Conservation (phyloP, 2,329 filamentous ascomycete genomes). For the Fusarium ambrosium region DNA sequence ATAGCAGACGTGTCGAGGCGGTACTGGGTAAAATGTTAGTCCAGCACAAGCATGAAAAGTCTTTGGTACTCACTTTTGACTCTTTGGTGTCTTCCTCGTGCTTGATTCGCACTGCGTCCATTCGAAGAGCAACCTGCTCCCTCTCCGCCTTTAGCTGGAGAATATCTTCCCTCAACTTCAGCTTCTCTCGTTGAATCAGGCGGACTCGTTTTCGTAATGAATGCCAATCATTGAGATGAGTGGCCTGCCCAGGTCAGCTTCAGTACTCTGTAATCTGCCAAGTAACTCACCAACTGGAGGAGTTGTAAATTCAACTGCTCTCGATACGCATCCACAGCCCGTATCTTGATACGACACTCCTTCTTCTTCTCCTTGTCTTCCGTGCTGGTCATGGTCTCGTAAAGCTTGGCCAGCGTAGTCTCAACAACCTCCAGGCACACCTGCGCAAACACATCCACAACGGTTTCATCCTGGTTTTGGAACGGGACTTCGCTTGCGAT, state of each 20-base stretch:
- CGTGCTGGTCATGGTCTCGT: conserved; percentile 55
- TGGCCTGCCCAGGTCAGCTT: conserved; percentile 58
- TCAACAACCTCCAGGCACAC: conserved; percentile 72
- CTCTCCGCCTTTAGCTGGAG: conserved; percentile 69
- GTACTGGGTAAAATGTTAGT: conserved; percentile 48
- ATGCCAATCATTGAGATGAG: conserved; percentile 71
- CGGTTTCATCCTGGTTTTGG: conserved; percentile 69
- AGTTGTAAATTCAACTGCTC: conserved; percentile 69
- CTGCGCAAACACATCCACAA: conserved; percentile 72
- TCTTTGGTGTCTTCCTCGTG: conserved; percentile 69
- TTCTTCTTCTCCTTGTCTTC: conserved; percentile 63
- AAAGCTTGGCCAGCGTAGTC: conserved; percentile 62
- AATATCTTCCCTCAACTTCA: conserved; percentile 71
- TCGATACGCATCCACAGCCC: conserved; percentile 70
- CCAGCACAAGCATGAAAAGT: fast-evolving
- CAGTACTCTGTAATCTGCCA: fast-evolving
- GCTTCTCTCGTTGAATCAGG: conserved; percentile 69
- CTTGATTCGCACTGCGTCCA: conserved; percentile 72
- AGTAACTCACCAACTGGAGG: conserved; percentile 68
- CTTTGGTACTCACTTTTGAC: conserved; percentile 59
- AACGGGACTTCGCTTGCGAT: conserved; percentile 67
- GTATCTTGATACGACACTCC: conserved; percentile 67
- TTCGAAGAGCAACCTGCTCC: conserved; percentile 72
- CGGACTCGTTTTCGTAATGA: conserved; percentile 70
- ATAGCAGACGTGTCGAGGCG: conserved; percentile 68